Percentiles rank a stretch among this genome's conserved stretches.
phyloP scores from a whole-genome alignment of 306 rosid species.

The Dalbergia cochinchinensis region DNA sequence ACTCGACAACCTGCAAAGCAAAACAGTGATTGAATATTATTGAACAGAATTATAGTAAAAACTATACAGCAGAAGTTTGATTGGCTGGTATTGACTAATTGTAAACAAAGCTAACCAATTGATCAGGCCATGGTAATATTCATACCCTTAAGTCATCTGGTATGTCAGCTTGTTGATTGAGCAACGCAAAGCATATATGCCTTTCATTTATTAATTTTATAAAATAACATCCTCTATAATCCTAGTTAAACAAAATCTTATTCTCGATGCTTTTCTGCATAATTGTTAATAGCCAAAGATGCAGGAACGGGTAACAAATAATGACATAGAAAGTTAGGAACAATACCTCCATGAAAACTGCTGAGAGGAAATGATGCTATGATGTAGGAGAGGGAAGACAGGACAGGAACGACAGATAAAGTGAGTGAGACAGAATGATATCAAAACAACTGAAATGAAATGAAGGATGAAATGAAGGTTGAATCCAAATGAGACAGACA shows the following conservation, averaged over 20 bases:
- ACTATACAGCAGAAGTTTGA: not conserved
- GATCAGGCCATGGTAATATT: too few relatives aligned
- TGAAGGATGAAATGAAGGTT: slow-evolving; percentile 39
- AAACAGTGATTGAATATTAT: slow-evolving; percentile 33
- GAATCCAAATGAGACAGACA: slow-evolving; percentile 4
- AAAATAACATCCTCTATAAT: too few relatives aligned
- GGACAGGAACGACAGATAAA: slow-evolving; percentile 21
- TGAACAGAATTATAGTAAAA: not conserved
- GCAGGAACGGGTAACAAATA: slow-evolving; percentile 5
- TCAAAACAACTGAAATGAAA: slow-evolving; percentile 37
- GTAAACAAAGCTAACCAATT: not conserved
- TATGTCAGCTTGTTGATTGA: not conserved
- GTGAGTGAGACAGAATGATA: slow-evolving; percentile 34
- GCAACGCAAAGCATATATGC: too few relatives aligned
- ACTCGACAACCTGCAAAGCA: slow-evolving; percentile 72
- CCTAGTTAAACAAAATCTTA: not conserved
- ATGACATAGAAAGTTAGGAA: slow-evolving; percentile 16
- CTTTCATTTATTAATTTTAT: too few relatives aligned
- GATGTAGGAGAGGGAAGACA: slow-evolving; percentile 23
- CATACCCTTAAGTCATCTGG: too few relatives aligned
- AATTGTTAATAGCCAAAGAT: not conserved
- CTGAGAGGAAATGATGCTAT: slow-evolving; percentile 34
- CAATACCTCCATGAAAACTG: slow-evolving; percentile 52
- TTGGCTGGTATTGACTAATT: not conserved
- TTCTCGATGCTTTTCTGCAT: not conserved